phyloP scores from a whole-genome alignment of 495 filamentous ascomycete species.

The Penicillium egyptiacum region DNA sequence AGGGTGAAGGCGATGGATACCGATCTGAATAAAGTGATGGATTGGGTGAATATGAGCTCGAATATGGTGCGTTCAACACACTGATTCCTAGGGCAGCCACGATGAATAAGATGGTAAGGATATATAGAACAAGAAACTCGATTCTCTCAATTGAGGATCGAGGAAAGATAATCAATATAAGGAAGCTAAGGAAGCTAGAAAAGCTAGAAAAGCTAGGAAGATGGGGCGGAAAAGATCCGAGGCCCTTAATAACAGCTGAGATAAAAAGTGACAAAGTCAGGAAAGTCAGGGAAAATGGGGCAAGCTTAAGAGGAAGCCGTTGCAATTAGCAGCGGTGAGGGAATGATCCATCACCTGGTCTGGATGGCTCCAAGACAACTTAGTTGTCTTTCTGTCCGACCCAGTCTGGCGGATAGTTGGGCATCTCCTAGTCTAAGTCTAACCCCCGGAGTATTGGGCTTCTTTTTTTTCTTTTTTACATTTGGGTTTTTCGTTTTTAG shows the following conservation, averaged over 20 bases:
- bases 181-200: neutral
- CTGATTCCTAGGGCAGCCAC: slow-evolving; percentile 48
- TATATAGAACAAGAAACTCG: slow-evolving; percentile 6
- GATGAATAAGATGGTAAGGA: slow-evolving; percentile 26
- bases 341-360: slow-evolving; percentile 29
- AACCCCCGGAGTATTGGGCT: slow-evolving; percentile 14
- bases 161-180: neutral
- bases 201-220: slow-evolving; percentile 2
- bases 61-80: slow-evolving; percentile 35
- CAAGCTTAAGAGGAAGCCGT: slow-evolving; percentile 20
- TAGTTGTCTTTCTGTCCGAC: slow-evolving; percentile 27
- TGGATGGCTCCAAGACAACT: slow-evolving; percentile 16
- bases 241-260: slow-evolving; percentile 13
- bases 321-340: slow-evolving; percentile 31
- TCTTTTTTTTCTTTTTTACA: neutral
- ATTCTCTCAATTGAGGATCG: slow-evolving; percentile 14
- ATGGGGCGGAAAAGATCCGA: slow-evolving; percentile 22
- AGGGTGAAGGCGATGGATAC: slow-evolving; percentile 36
- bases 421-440: slow-evolving; percentile 16
- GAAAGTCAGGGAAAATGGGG: neutral
- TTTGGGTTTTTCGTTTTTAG: neutral
- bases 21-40: slow-evolving; percentile 38
- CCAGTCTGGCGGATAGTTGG: slow-evolving; percentile 29
- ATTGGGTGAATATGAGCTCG: slow-evolving; percentile 31
- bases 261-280: slow-evolving; percentile 1